These are phyloP conservation scores for Nematocida parisii DNA, from an alignment of 371 early-diverging fungal species.

Conservation along the genomic window DNA sequence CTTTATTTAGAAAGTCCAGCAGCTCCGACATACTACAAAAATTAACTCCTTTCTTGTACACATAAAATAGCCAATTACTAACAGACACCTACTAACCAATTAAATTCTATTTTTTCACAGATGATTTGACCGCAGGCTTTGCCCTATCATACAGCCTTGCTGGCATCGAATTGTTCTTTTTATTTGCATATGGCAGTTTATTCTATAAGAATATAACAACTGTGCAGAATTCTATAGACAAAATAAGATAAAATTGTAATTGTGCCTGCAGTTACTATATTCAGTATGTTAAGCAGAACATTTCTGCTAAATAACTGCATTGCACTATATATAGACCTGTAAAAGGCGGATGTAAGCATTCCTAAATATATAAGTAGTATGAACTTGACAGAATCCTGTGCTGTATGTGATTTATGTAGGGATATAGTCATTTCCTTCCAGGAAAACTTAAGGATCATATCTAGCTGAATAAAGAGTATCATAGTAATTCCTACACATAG, in stretches of 20 bases:
- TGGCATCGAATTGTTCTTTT: neutral
- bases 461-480: neutral
- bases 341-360: neutral
- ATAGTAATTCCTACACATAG: neutral
- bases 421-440: neutral
- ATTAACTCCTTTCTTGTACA: conserved; percentile 33
- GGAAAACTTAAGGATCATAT: neutral
- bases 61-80: conserved; percentile 4
- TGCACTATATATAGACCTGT: conserved; percentile 8
- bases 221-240: neutral
- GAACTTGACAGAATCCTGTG: neutral
- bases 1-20: conserved; percentile 53
- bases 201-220: neutral
- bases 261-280: neutral
- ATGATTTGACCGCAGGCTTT: too few species aligned
- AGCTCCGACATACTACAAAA: conserved; percentile 18
- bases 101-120: neutral
- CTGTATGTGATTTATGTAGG: neutral
- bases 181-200: neutral
- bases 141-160: too few species aligned
- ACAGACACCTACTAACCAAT: neutral
- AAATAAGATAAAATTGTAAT: neutral
- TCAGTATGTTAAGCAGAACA: conserved; percentile 3
- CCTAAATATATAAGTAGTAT: neutral
- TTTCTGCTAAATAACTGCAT: neutral